phyloP scores from a whole-genome alignment of 2,329 filamentous ascomycete species.

The Chaetomiaceae sp. region DNA sequence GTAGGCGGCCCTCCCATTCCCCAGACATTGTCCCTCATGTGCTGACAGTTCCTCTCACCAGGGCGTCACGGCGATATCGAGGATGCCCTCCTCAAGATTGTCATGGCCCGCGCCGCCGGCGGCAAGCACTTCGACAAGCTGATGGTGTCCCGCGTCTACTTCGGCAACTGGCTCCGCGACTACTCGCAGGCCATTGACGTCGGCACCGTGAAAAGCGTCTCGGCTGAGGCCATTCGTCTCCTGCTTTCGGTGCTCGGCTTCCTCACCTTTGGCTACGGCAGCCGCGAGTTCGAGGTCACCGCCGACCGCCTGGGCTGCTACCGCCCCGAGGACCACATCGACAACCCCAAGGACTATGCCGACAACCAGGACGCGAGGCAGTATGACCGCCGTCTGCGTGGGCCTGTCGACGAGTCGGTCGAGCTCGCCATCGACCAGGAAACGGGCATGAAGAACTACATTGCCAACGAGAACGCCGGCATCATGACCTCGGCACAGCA shows the following conservation, averaged over 20 bases:
- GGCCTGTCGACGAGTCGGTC: conserved; percentile 69
- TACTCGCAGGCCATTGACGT: conserved; percentile 95
- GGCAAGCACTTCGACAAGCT: conserved; percentile 86
- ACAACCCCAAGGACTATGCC: conserved; percentile 76
- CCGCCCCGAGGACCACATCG: conserved; percentile 75
- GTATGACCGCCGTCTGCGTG: conserved; percentile 77
- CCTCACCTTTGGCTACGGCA: conserved; percentile 80
- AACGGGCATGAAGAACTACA: conserved; percentile 88
- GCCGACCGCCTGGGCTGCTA: conserved; percentile 75
- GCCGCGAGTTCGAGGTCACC: conserved; percentile 81
- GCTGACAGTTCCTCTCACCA: conserved; percentile 30
- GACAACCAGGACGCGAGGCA: conserved; percentile 81
- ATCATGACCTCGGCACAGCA: conserved; percentile 81
- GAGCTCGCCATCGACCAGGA: conserved; percentile 75
- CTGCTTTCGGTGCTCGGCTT: conserved; percentile 86
- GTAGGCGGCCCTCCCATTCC: conserved; percentile 36
- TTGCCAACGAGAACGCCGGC: conserved; percentile 72
- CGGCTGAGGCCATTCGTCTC: conserved; percentile 84
- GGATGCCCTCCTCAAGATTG: conserved; percentile 74
- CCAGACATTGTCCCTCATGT: not conserved
- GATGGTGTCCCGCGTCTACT: conserved; percentile 85
- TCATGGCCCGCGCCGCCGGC: conserved; percentile 56
- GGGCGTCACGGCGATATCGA: conserved; percentile 90
- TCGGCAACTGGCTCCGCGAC: conserved; percentile 91
- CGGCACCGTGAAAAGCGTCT: conserved; percentile 85